Evolutionary conservation across 2,329 filamentous ascomycete species (phyloP).

Genomic region (Aspergillus ochraceus): DNA sequence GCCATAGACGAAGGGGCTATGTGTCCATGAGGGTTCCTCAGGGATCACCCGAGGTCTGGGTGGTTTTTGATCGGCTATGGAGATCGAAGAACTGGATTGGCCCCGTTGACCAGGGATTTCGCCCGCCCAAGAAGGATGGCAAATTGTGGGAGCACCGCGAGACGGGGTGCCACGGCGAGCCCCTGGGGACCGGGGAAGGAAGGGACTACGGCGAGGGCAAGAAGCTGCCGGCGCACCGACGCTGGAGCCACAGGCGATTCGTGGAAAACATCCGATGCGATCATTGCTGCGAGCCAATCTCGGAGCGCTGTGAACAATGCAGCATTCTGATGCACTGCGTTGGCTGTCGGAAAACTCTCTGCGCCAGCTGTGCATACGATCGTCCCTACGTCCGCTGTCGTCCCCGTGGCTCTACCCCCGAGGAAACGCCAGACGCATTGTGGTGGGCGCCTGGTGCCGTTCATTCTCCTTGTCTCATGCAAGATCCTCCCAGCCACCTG

Average conservation of each 20-base stretch:
- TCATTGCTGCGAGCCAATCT: slow-evolving; percentile 53
- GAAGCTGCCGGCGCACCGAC: slow-evolving; percentile 53
- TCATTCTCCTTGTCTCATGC: slow-evolving; percentile 60
- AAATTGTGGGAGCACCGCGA: slow-evolving; percentile 59
- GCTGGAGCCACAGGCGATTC: slow-evolving; percentile 55
- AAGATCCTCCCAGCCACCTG: slow-evolving; percentile 44
- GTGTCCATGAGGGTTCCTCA: slow-evolving; percentile 56
- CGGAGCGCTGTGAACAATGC: slow-evolving; percentile 60
- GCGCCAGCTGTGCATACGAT: slow-evolving; percentile 60
- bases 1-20: slow-evolving; percentile 58
- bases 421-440: slow-evolving; percentile 39
- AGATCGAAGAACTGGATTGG: slow-evolving; percentile 60
- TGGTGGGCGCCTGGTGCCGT: slow-evolving; percentile 62
- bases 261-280: slow-evolving; percentile 56
- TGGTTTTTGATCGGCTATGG: slow-evolving; percentile 62
- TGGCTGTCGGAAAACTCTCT: slow-evolving; percentile 60
- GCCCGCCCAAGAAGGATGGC: slow-evolving; percentile 45
- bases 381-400: slow-evolving; percentile 46
- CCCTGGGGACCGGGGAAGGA: slow-evolving; percentile 52
- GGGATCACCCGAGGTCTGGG: slow-evolving; percentile 59
- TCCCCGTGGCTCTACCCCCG: slow-evolving; percentile 10
- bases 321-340: slow-evolving; percentile 63
- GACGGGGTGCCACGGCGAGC: slow-evolving; percentile 55
- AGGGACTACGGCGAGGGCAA: slow-evolving; percentile 53
- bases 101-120: slow-evolving; percentile 32